Conservation (phyloP, 2,329 filamentous ascomycete species). For the Aspergillus transmontanensis region DNA sequence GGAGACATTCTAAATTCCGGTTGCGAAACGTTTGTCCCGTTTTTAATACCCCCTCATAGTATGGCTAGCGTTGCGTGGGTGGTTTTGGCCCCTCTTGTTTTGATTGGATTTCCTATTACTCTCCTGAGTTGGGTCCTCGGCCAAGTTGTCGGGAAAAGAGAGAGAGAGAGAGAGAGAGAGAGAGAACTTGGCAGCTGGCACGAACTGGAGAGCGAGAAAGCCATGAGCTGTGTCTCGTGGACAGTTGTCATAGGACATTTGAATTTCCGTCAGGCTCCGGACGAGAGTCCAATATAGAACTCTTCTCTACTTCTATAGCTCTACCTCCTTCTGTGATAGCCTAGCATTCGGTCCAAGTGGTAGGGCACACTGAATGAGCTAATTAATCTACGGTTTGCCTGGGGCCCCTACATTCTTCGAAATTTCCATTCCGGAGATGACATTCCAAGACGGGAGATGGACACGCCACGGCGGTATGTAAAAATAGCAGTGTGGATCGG, state of each 20-base stretch:
- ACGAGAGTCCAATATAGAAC: slow-evolving; percentile 2
- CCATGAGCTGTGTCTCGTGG: neutral
- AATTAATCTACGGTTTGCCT: neutral
- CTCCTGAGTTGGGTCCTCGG: neutral
- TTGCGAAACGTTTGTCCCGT: slow-evolving; percentile 17
- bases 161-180: neutral
- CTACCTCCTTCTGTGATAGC: neutral
- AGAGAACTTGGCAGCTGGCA: neutral
- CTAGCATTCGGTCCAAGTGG: neutral
- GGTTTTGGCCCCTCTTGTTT: slow-evolving; percentile 8
- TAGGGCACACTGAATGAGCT: neutral
- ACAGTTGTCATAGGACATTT: neutral
- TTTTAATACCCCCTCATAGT: slow-evolving; percentile 32
- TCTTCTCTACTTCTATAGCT: neutral
- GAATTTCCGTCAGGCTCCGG: neutral
- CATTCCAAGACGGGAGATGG: slow-evolving; percentile 2
- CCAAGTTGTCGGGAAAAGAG: neutral
- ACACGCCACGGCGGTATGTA: slow-evolving; percentile 4
- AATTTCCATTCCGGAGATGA: slow-evolving; percentile 1
- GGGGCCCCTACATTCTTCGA: slow-evolving; percentile 1
- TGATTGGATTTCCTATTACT: neutral
- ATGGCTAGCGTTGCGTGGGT: slow-evolving; percentile 22
- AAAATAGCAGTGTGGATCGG: slow-evolving; percentile 4
- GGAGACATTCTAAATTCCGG: slow-evolving; percentile 32
- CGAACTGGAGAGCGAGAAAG: neutral